Conservation (phyloP, 139 green algal genomes). For the Chlamydomonas incerta region DNA sequence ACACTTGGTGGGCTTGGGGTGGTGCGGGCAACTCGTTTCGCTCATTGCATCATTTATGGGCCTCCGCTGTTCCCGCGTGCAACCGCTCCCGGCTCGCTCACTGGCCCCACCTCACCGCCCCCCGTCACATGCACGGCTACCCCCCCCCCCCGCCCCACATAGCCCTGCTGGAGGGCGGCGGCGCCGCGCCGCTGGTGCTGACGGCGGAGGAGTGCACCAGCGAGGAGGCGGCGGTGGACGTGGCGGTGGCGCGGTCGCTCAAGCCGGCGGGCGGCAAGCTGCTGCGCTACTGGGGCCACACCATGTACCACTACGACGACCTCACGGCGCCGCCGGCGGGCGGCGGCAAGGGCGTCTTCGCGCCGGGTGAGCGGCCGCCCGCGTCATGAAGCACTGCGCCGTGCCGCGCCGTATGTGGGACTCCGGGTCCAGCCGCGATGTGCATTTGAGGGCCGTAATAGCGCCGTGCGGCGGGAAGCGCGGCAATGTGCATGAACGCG, state of each 20-base stretch:
- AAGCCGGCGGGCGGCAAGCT: constrained; percentile 50
- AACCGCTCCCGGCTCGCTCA: not conserved
- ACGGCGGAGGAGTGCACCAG: constrained; percentile 79
- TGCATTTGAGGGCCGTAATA: no score
- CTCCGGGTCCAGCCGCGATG: no score
- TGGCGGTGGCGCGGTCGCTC: constrained; percentile 50
- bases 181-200: constrained; percentile 65
- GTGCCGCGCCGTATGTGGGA: no score
- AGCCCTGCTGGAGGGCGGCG: constrained; percentile 27
- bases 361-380: constrained; percentile 16
- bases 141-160: no score
- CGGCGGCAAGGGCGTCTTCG: not conserved
- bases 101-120: not conserved
- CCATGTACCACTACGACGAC: constrained; percentile 93
- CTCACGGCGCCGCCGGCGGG: constrained; percentile 53
- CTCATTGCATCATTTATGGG: no score
- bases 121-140: no score
- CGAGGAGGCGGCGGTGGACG: constrained; percentile 82
- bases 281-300: constrained; percentile 77
- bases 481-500: no score
- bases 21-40: no score
- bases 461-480: no score
- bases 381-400: no score
- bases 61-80: not conserved
- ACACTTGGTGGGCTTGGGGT: no score